phyloP scores from a whole-genome alignment of 2,329 filamentous ascomycete species.

The Sclerotinia spermophila region DNA sequence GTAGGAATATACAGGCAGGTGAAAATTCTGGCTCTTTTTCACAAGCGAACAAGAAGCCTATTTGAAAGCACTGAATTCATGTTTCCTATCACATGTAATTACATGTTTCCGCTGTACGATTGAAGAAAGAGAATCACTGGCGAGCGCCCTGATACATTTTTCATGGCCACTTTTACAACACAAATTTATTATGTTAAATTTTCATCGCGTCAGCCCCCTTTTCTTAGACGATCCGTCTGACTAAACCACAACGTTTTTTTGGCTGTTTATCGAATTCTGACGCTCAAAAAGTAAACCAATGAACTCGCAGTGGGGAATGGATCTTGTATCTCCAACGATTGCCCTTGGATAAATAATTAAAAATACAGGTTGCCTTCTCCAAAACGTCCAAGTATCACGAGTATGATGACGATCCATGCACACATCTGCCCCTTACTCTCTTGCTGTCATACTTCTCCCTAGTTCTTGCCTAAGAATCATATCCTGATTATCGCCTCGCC shows the following conservation, averaged over 20 bases:
- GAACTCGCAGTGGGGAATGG: background rate
- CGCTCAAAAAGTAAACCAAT: background rate
- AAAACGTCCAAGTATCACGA: background rate
- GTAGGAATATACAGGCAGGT: background rate
- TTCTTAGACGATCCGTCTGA: background rate
- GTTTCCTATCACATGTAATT: background rate
- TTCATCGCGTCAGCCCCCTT: background rate
- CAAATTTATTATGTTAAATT: background rate
- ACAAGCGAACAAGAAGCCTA: too few relatives aligned
- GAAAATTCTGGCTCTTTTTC: background rate
- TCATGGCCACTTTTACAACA: background rate
- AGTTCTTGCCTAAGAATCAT: background rate
- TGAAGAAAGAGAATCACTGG: background rate
- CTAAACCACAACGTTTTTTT: background rate
- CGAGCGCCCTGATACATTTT: background rate
- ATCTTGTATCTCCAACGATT: background rate
- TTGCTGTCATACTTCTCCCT: background rate
- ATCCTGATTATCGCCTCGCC: background rate
- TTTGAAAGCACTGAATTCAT: background rate
- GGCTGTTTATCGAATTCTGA: background rate
- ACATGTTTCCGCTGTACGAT: background rate
- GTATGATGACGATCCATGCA: background rate
- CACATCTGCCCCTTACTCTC: background rate
- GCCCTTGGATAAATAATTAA: accelerated
- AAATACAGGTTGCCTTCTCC: background rate